Percentiles rank a stretch among this genome's conserved stretches.
phyloP scores from a whole-genome alignment of 345 rosid species.

The Eucalyptus pauciflora region DNA sequence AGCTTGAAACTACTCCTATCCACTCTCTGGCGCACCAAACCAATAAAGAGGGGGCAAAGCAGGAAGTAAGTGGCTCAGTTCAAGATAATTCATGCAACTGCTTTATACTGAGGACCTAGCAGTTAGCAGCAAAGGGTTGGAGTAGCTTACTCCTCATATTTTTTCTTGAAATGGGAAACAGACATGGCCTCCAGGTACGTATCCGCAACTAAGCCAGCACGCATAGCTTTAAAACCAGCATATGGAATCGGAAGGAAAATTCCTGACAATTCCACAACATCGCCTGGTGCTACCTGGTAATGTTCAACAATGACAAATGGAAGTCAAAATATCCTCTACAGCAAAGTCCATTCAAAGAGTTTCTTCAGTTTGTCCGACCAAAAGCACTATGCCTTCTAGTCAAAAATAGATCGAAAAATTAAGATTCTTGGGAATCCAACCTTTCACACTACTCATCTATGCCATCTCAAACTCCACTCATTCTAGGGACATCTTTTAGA shows the following conservation, averaged over 20 bases:
- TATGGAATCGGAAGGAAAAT: conserved; percentile 97
- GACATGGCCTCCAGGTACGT: conserved; percentile 91
- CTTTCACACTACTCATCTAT: background rate
- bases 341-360: background rate
- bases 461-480: background rate
- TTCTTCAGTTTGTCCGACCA: background rate
- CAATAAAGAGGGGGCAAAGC: background rate
- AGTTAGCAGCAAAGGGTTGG: background rate
- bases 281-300: conserved; percentile 87
- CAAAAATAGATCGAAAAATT: background rate
- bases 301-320: background rate
- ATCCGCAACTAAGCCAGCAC: conserved; percentile 98
- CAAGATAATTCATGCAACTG: background rate
- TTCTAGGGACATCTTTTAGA: background rate
- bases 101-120: background rate
- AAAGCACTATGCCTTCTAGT: background rate
- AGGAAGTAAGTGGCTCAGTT: background rate
- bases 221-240: conserved; percentile 86
- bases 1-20: background rate
- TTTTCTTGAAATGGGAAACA: conserved; percentile 85
- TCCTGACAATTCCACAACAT: conserved; percentile 93
- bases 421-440: background rate
- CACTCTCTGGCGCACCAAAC: background rate
- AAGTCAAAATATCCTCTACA: background rate
- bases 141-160: conserved; percentile 84